Conservation (phyloP, 768 basidiomycete genomes). For the Lenzites betulinus region DNA sequence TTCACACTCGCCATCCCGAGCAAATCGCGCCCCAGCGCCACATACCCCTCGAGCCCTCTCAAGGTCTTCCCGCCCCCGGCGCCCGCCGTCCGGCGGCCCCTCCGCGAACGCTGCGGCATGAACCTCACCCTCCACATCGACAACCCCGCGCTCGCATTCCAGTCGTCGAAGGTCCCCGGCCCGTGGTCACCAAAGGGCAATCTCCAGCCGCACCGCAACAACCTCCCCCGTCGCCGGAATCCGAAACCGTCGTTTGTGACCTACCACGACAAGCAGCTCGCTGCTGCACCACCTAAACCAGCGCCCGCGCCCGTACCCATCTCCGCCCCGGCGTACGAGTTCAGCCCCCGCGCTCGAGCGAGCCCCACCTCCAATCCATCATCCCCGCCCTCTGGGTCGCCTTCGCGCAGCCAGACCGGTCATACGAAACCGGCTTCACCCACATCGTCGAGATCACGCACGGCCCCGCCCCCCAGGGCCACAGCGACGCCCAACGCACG, state of each 20-base stretch:
- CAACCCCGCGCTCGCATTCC: slow-evolving; percentile 1
- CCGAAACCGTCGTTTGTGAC: slow-evolving; percentile 18
- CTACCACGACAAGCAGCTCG: slow-evolving; percentile 12
- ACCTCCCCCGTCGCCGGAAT: slow-evolving; percentile 25
- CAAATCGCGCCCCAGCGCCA: slow-evolving; percentile 3
- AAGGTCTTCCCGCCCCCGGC: slow-evolving; percentile 21
- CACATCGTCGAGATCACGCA: slow-evolving; percentile 29
- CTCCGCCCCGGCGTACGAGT: slow-evolving; percentile 1
- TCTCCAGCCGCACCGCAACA: slow-evolving; percentile 28
- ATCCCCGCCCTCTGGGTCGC: slow-evolving; percentile 29
- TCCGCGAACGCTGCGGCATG: slow-evolving; percentile 24
- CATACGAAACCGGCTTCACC: slow-evolving; percentile 24
- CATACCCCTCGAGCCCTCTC: slow-evolving; percentile 25
- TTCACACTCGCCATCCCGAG: slow-evolving; percentile 10
- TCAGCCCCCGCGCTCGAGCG: slow-evolving; percentile 11
- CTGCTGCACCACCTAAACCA: neutral
- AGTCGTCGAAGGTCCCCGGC: slow-evolving; percentile 4
- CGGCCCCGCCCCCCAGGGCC: neutral
- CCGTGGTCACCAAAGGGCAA: slow-evolving; percentile 25
- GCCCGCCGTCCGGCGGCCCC: slow-evolving; percentile 12
- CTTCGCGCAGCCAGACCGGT: slow-evolving; percentile 17
- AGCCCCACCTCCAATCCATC: slow-evolving; percentile 26
- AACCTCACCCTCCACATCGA: slow-evolving; percentile 19
- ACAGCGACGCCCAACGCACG: neutral
- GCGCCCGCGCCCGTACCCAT: too few species aligned